These are phyloP conservation scores for Eurotiales sp. DNA, from an alignment of 2,329 filamentous ascomycete species.

Conservation along the genomic window DNA sequence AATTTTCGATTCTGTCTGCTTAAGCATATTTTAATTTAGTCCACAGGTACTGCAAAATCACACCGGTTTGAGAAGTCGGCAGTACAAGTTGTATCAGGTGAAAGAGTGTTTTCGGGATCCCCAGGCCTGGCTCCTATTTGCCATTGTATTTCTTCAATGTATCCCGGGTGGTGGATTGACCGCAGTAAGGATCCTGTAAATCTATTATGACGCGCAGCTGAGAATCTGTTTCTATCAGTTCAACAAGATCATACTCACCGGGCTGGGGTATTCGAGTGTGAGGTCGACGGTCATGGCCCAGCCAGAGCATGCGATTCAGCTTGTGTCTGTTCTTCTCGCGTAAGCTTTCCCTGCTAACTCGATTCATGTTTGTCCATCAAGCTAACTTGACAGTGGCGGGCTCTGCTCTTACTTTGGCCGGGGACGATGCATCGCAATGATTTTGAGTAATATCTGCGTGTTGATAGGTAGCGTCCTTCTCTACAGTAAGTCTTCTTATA, in stretches of 20 bases:
- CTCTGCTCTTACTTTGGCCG: background rate
- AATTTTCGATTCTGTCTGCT: background rate
- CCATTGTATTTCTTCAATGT: background rate
- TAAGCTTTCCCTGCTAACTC: background rate
- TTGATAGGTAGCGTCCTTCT: background rate
- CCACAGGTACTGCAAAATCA: background rate
- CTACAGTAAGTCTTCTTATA: background rate
- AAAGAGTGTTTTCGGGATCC: background rate
- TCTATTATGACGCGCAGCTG: background rate
- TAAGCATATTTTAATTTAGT: background rate
- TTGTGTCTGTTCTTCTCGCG: background rate
- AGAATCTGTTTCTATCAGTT: slow-evolving; percentile 2
- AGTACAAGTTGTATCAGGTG: background rate
- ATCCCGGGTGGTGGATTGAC: slow-evolving; percentile 1
- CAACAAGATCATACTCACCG: slow-evolving; percentile 4
- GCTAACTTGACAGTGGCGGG: background rate
- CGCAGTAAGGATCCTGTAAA: background rate
- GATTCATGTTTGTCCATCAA: background rate
- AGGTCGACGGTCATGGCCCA: slow-evolving; percentile 6
- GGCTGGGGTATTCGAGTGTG: background rate
- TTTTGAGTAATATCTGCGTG: background rate
- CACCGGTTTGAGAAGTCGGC: background rate
- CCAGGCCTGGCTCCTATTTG: background rate
- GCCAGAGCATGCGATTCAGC: background rate
- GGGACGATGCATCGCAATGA: background rate